Evolutionary conservation across 108 stramenopile genomes (phyloP), one percentile per base, ranked within the genome.

Genomic region (Skeletonema menzelii): DNA sequence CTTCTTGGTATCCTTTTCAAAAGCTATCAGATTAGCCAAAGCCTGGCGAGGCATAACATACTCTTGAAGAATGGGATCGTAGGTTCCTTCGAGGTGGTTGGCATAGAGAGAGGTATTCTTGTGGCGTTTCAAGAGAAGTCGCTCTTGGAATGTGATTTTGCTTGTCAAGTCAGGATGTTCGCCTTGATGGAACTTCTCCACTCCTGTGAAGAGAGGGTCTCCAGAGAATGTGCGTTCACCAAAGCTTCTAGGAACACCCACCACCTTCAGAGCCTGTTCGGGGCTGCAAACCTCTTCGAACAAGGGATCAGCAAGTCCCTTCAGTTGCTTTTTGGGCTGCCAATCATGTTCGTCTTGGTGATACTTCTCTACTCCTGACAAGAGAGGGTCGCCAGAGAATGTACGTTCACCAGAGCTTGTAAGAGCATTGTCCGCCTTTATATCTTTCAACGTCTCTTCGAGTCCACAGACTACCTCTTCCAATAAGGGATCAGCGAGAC

Each of bases 221-320:
- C 67, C 73, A 30, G 47, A 63, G n/a, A 58, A 56, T 8, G 32
- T 14, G 15, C 63, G 64, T 32, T 73, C 72, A 44, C 72, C 72
- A 14, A 56, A 3, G 11, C 27, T 14, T 27, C 27, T 42, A 0
- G 10, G 62, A 19, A 0, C 22, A 34, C 30, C 32, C 11, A n/a
- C 46, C 26, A 34, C 27, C 27, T 28, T 27, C 10, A 27, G 3
- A 14, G 24, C 20, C 32, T 65, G 20, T 40, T 65, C 72, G 3
- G 67, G 59, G 3, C 65, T 35, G 4, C 14, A 26, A 10, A 61
- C 65, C 47, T 66, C 65, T 57, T 47, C 24, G 0, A 75, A 31
- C 19, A 75, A 44, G 24, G 73, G 73, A 63, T 75, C 73, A 11
- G 65, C 73, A 24, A 65, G 73, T 13, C 65, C 65, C 37, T 60